These are phyloP conservation scores for Aechmea fasciata DNA, from an alignment of 176 grass and related monocot species.

Conservation along the genomic window DNA sequence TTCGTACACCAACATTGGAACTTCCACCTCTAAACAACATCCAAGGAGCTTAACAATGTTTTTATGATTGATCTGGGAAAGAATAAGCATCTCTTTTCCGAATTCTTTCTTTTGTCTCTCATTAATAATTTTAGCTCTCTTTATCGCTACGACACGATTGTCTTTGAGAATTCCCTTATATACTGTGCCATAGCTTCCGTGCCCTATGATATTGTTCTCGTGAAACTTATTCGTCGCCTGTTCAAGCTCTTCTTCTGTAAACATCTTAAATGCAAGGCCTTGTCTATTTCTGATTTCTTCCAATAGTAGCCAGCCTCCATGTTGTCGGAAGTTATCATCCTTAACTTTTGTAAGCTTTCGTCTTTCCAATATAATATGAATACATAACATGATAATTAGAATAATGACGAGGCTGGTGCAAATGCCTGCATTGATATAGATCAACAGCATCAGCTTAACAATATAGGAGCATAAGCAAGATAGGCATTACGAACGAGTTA, in stretches of 20 bases:
- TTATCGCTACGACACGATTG: neutral
- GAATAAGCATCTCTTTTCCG: slow-evolving; percentile 1
- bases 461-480: neutral
- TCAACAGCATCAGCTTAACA: neutral
- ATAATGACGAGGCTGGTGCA: neutral
- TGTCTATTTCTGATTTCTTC: neutral
- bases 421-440: neutral
- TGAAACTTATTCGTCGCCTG: neutral
- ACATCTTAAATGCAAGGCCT: neutral
- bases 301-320: neutral
- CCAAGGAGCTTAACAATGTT: neutral
- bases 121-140: neutral
- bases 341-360: neutral
- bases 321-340: neutral
- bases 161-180: neutral
- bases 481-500: no score
- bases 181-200: neutral
- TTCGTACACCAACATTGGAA: neutral
- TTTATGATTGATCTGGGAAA: neutral
- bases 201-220: neutral
- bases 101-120: neutral
- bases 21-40: neutral
- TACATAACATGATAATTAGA: neutral
- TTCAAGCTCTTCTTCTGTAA: neutral
- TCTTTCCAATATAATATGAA: neutral